phyloP scores from a whole-genome alignment of 1,284 basidiomycete species.

The Leccinum angustisporum region DNA sequence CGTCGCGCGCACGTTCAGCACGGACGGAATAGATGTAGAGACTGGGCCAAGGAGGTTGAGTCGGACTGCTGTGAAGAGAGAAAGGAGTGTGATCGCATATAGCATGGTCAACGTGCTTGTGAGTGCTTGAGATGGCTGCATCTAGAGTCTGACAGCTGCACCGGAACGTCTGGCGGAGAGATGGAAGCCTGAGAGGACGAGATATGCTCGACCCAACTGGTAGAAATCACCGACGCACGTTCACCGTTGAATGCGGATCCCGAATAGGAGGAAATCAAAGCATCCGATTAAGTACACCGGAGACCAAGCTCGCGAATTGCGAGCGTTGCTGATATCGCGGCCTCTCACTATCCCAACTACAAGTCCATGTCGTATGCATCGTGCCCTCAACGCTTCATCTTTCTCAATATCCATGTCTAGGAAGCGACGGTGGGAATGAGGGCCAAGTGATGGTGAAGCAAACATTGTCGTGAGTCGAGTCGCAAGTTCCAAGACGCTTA shows the following conservation, averaged over 20 bases:
- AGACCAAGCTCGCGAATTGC: constrained; percentile 37
- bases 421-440: too few relatives aligned
- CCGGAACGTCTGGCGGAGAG: constrained; percentile 5
- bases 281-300: constrained; percentile 50
- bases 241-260: constrained; percentile 29
- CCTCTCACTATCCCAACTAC: too few relatives aligned
- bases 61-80: constrained; percentile 80
- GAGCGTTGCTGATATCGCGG: constrained; percentile 18
- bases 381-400: too few relatives aligned
- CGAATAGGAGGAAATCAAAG: constrained; percentile 35
- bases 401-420: too few relatives aligned
- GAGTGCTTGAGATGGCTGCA: constrained; percentile 57
- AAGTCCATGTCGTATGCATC: too few relatives aligned
- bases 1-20: constrained; percentile 56
- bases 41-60: constrained; percentile 78
- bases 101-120: constrained; percentile 83
- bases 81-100: constrained; percentile 81
- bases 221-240: constrained; percentile 34
- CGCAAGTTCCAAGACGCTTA: too few relatives aligned
- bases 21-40: constrained; percentile 77
- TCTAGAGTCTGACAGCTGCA: constrained; percentile 38
- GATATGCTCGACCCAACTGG: constrained; percentile 57
- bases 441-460: too few relatives aligned
- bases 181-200: constrained; percentile 19
- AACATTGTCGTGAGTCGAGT: too few relatives aligned